phyloP scores from a whole-genome alignment of 1,284 basidiomycete genomes.

The Flammula alnicola region DNA sequence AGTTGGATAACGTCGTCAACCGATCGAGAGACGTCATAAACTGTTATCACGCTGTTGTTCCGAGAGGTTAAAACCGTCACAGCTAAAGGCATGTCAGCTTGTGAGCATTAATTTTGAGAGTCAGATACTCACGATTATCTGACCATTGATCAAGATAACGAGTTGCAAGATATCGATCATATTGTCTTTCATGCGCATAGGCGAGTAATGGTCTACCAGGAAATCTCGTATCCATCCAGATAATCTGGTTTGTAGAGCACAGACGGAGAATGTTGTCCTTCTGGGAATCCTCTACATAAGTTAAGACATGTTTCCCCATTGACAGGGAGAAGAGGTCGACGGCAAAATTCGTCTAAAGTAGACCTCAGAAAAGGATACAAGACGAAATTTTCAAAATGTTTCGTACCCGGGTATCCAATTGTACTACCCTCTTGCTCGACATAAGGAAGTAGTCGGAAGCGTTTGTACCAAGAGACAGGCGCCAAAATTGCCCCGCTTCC shows the following conservation, averaged over 20 bases:
- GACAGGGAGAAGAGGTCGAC: slow-evolving; percentile 40
- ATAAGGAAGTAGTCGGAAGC: slow-evolving; percentile 34
- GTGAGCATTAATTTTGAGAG: not conserved
- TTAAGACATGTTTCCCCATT: slow-evolving; percentile 45
- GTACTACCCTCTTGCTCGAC: slow-evolving; percentile 33
- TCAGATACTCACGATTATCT: slow-evolving; percentile 15
- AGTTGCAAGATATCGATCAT: slow-evolving; percentile 58
- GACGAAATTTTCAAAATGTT: slow-evolving; percentile 1
- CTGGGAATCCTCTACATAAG: slow-evolving; percentile 50
- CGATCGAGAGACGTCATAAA: slow-evolving; percentile 61
- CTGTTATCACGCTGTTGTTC: slow-evolving; percentile 57
- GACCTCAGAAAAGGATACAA: slow-evolving; percentile 19
- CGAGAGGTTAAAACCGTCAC: slow-evolving; percentile 62
- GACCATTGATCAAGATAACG: slow-evolving; percentile 28
- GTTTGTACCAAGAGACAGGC: slow-evolving; percentile 27
- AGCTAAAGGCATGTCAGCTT: slow-evolving; percentile 28
- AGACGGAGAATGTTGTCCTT: slow-evolving; percentile 52
- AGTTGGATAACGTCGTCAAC: slow-evolving; percentile 46
- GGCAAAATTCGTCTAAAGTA: slow-evolving; percentile 32
- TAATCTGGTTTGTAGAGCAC: slow-evolving; percentile 60
- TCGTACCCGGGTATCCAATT: slow-evolving; percentile 33
- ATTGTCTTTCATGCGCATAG: slow-evolving; percentile 62
- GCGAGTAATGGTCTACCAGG: slow-evolving; percentile 58
- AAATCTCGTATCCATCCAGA: slow-evolving; percentile 71
- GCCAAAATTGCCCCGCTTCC: slow-evolving; percentile 26